A percentile compares a stretch with the other conserved stretches of the same genome.
phyloP scores from a whole-genome alignment of 2,329 filamentous ascomycete genomes.

The Coniochaeta sp. region DNA sequence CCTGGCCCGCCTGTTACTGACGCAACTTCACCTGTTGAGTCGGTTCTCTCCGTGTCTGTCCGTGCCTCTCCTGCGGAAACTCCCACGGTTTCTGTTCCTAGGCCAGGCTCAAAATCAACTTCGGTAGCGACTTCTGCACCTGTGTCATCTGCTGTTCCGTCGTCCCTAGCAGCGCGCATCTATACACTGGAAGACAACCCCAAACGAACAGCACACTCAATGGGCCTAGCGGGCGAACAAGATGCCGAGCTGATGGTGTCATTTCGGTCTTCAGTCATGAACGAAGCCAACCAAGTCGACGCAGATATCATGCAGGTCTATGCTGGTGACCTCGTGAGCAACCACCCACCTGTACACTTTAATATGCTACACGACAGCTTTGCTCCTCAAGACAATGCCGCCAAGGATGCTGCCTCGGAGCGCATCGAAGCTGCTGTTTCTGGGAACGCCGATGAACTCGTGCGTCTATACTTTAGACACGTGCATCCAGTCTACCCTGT shows the following conservation, averaged over 20 bases:
- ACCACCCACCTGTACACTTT: slow-evolving; percentile 36
- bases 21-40: not conserved
- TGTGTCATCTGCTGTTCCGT: not conserved
- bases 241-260: slow-evolving; percentile 37
- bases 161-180: slow-evolving; percentile 4
- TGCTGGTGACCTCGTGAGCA: slow-evolving; percentile 22
- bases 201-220: slow-evolving; percentile 33
- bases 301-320: slow-evolving; percentile 35
- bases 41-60: not conserved
- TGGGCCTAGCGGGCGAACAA: slow-evolving; percentile 37
- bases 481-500: slow-evolving; percentile 36
- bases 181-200: slow-evolving; percentile 33
- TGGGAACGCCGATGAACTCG: slow-evolving; percentile 29
- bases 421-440: slow-evolving; percentile 33
- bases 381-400: slow-evolving; percentile 30
- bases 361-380: slow-evolving; percentile 35
- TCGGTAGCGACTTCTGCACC: not conserved
- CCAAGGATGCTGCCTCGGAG: slow-evolving; percentile 28
- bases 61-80: not conserved
- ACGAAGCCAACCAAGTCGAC: slow-evolving; percentile 32
- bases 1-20: not conserved
- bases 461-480: slow-evolving; percentile 36
- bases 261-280: slow-evolving; percentile 37
- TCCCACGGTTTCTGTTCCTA: not conserved
- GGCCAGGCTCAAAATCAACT: not conserved